Conservation (phyloP, 257 asterid species). For the Solanum infundibuliforme region DNA sequence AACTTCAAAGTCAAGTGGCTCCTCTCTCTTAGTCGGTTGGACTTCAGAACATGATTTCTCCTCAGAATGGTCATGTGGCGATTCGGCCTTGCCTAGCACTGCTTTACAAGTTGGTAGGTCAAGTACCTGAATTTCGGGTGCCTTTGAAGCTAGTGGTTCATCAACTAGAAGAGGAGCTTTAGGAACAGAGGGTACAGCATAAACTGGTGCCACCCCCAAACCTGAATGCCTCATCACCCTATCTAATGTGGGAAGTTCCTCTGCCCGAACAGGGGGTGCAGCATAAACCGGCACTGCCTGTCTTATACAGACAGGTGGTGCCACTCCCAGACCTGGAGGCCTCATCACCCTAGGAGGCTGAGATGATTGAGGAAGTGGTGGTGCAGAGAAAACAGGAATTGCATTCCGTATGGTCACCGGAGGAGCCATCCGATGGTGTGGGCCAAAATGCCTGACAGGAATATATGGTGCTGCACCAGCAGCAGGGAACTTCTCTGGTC, state of each 20-base stretch:
- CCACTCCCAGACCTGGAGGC: conserved; percentile 40
- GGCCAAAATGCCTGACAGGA: conserved; percentile 59
- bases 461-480: conserved; percentile 85
- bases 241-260: conserved; percentile 30
- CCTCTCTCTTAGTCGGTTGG: not conserved
- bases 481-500: conserved; percentile 57
- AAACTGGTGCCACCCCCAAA: conserved; percentile 20
- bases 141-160: not conserved
- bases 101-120: not conserved
- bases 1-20: not conserved
- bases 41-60: not conserved
- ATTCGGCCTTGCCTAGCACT: not conserved
- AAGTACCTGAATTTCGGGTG: not conserved
- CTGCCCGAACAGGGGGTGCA: conserved; percentile 44
- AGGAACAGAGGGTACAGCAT: conserved; percentile 40
- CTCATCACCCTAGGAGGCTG: conserved; percentile 39
- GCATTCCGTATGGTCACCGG: conserved; percentile 77
- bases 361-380: conserved; percentile 50
- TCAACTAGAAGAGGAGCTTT: conserved; percentile 21
- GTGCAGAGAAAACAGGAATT: conserved; percentile 83
- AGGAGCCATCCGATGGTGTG: conserved; percentile 63
- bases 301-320: conserved; percentile 57
- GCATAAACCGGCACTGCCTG: conserved; percentile 52
- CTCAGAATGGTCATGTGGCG: not conserved
- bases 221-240: not conserved